A percentile compares a stretch with the other conserved stretches of the same genome.
Conservation (phyloP, 768 basidiomycete species). For the Serendipita sp. region DNA sequence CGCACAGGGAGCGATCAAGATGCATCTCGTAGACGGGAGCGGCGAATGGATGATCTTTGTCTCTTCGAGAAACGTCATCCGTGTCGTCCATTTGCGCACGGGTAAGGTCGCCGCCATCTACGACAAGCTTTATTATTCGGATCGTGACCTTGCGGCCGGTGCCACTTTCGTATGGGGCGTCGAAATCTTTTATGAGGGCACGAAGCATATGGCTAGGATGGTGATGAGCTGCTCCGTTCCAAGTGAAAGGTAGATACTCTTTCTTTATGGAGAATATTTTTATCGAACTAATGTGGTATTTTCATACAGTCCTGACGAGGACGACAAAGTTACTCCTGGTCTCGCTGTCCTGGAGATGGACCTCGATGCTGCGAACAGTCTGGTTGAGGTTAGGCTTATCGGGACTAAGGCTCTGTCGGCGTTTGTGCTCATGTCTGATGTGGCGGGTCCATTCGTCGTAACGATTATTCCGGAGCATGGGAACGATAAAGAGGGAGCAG, state of each 20-base stretch:
- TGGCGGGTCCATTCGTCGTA: neutral
- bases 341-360: neutral
- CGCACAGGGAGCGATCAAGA: neutral
- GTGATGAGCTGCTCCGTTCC: no score
- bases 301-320: no score
- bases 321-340: neutral
- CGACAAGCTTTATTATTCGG: neutral
- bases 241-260: no score
- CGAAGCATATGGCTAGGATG: no score
- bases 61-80: neutral
- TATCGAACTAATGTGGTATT: no score
- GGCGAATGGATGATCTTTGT: neutral
- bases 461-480: neutral
- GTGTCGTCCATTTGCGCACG: neutral
- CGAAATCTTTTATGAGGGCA: no score
- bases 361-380: neutral
- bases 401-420: no score
- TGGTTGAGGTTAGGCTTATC: neutral
- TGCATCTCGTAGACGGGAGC: neutral
- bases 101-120: neutral
- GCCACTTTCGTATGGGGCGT: no score
- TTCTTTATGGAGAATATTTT: no score
- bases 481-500: neutral
- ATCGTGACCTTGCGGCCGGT: no score
- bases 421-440: neutral